phyloP scores from a whole-genome alignment of 2,329 filamentous ascomycete species.

The Botrytis pseudocinerea region DNA sequence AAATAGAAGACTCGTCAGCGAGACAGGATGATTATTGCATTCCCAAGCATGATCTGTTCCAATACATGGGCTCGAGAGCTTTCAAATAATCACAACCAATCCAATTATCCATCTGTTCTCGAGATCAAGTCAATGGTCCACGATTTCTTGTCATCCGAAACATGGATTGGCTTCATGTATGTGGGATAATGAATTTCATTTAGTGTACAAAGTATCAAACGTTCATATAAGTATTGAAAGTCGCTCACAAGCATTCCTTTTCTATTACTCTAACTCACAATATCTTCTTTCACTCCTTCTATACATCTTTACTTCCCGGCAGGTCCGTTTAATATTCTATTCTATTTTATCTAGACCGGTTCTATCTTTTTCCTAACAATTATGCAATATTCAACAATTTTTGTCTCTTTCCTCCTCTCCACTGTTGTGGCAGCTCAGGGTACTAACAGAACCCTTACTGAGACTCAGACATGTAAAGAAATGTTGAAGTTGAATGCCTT shows the following conservation, averaged over 20 bases:
- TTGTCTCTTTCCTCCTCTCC: conserved; percentile 33
- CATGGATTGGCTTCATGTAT: not conserved
- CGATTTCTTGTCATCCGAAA: conserved; percentile 12
- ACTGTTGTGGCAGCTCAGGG: conserved; percentile 38
- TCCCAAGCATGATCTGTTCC: conserved; percentile 17
- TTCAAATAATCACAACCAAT: not conserved
- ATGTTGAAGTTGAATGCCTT: conserved; percentile 40
- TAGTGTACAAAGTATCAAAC: not conserved
- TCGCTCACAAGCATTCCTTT: not conserved
- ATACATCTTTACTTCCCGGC: conserved; percentile 10
- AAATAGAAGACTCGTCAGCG: conserved; percentile 1
- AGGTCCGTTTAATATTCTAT: conserved; percentile 19
- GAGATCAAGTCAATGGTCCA: not conserved
- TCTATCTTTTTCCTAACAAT: conserved; percentile 21
- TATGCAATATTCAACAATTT: conserved; percentile 32
- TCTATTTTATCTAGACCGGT: not conserved
- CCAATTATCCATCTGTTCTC: not conserved
- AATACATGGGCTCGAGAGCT: conserved; percentile 11
- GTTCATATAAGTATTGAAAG: conserved; percentile 16
- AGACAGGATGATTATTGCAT: conserved; percentile 3
- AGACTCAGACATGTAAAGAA: conserved; percentile 41
- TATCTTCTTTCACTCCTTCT: not conserved
- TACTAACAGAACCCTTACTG: conserved; percentile 37
- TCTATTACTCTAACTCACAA: not conserved
- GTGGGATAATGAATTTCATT: not conserved